phyloP scores from a whole-genome alignment of 306 rosid species.

The Malus sieversii region DNA sequence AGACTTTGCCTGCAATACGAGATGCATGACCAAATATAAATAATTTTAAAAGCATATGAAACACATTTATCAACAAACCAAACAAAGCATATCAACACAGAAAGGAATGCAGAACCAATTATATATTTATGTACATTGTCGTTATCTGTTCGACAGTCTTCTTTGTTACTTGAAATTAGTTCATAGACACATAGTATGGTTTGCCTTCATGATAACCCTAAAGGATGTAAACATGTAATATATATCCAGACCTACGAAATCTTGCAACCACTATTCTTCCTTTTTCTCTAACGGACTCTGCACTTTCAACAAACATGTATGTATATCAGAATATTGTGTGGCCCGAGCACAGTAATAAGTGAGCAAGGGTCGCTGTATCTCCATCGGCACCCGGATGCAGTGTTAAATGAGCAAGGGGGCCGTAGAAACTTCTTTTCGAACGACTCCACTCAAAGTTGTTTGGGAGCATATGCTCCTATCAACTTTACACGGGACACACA shows the following conservation, averaged over 20 bases:
- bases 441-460: too few species aligned
- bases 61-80: neutral
- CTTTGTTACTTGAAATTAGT: neutral
- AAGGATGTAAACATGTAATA: neutral
- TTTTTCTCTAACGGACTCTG: neutral
- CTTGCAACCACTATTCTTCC: neutral
- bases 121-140: neutral
- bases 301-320: neutral
- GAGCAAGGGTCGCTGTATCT: too few species aligned
- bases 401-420: too few species aligned
- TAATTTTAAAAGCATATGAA: slow-evolving; percentile 14
- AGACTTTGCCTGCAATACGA: slow-evolving; percentile 58
- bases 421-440: too few species aligned
- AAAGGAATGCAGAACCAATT: neutral
- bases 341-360: too few species aligned
- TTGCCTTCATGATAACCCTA: neutral
- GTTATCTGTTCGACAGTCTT: neutral
- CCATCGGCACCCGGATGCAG: too few species aligned
- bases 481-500: too few species aligned
- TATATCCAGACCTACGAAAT: neutral
- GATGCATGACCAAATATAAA: slow-evolving; percentile 10
- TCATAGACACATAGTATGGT: neutral
- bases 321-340: neutral
- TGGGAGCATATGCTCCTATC: too few species aligned
- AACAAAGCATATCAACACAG: too few species aligned